Percentiles rank a stretch among this genome's conserved stretches.
phyloP scores from a whole-genome alignment of 805 yeast species.

The Hanseniaspora nectarophila region DNA sequence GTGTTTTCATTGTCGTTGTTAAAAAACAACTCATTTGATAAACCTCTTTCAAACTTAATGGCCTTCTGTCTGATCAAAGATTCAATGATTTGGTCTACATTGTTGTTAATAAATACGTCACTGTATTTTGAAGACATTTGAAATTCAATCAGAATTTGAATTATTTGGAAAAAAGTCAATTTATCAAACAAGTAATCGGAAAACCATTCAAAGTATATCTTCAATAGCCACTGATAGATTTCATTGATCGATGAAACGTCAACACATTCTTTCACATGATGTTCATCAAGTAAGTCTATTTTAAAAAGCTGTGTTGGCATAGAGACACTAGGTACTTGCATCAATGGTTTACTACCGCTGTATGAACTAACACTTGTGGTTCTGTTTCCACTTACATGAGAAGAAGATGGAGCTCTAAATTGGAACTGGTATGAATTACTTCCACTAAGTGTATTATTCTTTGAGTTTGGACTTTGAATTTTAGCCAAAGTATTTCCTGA shows the following conservation, averaged over 20 bases:
- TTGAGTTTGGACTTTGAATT: not conserved
- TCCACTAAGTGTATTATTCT: not conserved
- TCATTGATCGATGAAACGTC: conserved; percentile 38
- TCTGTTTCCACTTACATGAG: conserved; percentile 18
- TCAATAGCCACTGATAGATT: conserved; percentile 43
- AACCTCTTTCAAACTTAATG: conserved; percentile 28
- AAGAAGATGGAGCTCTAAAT: conserved; percentile 11
- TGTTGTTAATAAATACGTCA: conserved; percentile 38
- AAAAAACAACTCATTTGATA: conserved; percentile 21
- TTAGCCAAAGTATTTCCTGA: not conserved
- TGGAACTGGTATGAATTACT: conserved; percentile 10
- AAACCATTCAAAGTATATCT: conserved; percentile 41
- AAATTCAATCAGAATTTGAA: conserved; percentile 40
- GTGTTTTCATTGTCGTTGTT: conserved; percentile 17
- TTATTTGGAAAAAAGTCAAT: conserved; percentile 42
- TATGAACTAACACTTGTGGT: conserved; percentile 27
- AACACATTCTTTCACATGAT: conserved; percentile 40
- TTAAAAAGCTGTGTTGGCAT: conserved; percentile 49
- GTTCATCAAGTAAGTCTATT: conserved; percentile 36
- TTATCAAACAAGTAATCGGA: conserved; percentile 40
- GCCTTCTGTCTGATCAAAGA: conserved; percentile 35
- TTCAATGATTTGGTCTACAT: conserved; percentile 38
- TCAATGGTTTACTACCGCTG: conserved; percentile 27
- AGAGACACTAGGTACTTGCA: conserved; percentile 27
- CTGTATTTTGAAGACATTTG: conserved; percentile 40